Evolutionary conservation across 352 stramenopile genomes (phyloP), one percentile per base, ranked within the genome.

Genomic region (Globisporangium heterothallicum): DNA sequence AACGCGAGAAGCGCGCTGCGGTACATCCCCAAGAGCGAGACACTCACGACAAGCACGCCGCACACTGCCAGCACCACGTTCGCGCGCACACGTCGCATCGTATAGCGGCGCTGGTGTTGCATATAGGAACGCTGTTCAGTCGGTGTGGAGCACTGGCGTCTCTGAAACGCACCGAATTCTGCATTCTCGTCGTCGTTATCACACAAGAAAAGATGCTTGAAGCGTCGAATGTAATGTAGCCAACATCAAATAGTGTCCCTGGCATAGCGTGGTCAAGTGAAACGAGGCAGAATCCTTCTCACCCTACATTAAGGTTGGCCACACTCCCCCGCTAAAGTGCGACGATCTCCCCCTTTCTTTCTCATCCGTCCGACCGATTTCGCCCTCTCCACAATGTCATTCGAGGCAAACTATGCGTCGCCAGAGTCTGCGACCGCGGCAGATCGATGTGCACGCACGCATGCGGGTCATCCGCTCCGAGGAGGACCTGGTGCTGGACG

Each of bases 391-490:
- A 52, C 43, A 35, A 43, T 53, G 46, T 14, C 21, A 53, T 18
- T 29, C 4, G 7, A 45, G 9, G 7, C 16, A 14, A 7, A 59
- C 3, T 18, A 92, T 92, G 78, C 76, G 82, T 25, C 82, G 86
- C 46, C 82, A 87, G 66, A 96, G 80, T 63, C 69, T 94, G 44
- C 74, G 83, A 21, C 84, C 86, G 51, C 81, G 86, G 47, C 83
- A 92, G 66, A 88, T 96, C 66, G 86, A 96, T 56, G 63, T 95
- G 38, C 82, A 96, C 61, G 80, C 83, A 66, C 77, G 72, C 48
- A 92, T 96, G 68, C 72, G 72, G 43, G 81, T 95, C 58, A 82
- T 94, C 49, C 84, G 83, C 36, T 74, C 78, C 32, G 80, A 90
- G 59, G 79, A 89, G 32, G 80, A 94, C 42, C 74, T 94, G 27